Evolutionary conservation across 2,329 filamentous ascomycete species (phyloP).

Genomic region (Aspergillus ustus): DNA sequence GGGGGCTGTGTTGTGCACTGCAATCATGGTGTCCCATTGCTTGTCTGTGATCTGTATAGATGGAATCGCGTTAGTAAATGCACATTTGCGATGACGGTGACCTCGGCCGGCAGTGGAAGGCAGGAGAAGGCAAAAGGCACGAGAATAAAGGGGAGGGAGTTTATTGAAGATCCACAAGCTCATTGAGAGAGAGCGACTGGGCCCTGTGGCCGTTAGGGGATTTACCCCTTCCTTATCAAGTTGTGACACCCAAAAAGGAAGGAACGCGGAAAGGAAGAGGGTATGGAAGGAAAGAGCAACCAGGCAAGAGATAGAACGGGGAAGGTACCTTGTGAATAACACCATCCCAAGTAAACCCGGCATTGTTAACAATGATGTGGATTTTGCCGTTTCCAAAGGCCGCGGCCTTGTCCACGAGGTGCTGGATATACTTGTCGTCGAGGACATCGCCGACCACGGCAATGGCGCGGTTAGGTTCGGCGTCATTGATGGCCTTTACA

Average conservation of each 20-base stretch:
- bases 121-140: neutral
- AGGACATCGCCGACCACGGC: constrained; percentile 79
- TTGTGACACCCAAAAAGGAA: neutral
- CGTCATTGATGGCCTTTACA: constrained; percentile 70
- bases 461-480: constrained; percentile 67
- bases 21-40: constrained; percentile 88
- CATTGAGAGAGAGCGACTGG: neutral
- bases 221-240: neutral
- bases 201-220: neutral
- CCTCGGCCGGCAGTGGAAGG: neutral
- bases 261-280: neutral
- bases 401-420: constrained; percentile 74
- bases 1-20: constrained; percentile 81
- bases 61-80: neutral
- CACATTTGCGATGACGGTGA: neutral
- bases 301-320: neutral
- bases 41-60: constrained; percentile 72
- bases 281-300: neutral
- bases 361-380: constrained; percentile 90
- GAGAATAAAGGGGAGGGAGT: neutral
- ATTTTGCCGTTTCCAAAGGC: constrained; percentile 86
- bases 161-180: neutral
- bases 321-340: constrained; percentile 76
- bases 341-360: constrained; percentile 90
- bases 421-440: constrained; percentile 69